Conservation (phyloP, 2,329 filamentous ascomycete genomes). For the Pseudopyricularia javanii region DNA sequence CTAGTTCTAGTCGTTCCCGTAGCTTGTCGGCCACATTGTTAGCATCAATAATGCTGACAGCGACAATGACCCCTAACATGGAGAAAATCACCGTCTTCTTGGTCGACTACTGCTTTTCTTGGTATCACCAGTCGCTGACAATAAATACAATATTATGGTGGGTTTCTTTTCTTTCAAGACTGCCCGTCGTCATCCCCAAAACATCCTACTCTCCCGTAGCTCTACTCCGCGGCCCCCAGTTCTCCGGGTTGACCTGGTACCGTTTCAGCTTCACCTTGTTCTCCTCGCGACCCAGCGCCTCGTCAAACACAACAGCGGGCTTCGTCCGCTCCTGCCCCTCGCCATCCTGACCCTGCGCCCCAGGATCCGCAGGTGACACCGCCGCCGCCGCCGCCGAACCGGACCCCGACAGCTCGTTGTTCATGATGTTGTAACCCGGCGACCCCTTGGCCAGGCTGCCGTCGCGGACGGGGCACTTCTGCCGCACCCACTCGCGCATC, state of each 20-base stretch:
- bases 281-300: conserved; percentile 59
- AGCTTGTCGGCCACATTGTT: too few relatives aligned
- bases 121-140: too few relatives aligned
- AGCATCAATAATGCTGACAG: too few relatives aligned
- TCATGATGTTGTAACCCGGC: conserved; percentile 40
- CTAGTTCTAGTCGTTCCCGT: too few relatives aligned
- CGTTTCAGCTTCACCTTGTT: conserved; percentile 60
- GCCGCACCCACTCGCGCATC: conserved; percentile 82
- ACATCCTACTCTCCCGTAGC: conserved; percentile 39
- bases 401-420: too few relatives aligned
- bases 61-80: too few relatives aligned
- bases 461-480: conserved; percentile 66
- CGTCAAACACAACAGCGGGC: conserved; percentile 55
- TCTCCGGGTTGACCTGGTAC: conserved; percentile 86
- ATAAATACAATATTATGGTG: too few relatives aligned
- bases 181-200: neutral
- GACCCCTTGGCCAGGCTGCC: conserved; percentile 57
- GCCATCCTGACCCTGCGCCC: conserved; percentile 40
- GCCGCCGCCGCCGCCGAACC: neutral
- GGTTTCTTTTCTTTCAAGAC: too few relatives aligned
- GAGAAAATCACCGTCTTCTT: too few relatives aligned
- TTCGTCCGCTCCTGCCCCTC: conserved; percentile 22
- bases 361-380: neutral
- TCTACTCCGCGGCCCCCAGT: conserved; percentile 79
- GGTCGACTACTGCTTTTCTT: too few relatives aligned